Conservation (phyloP, 2,329 filamentous ascomycete species). For the Fusarium napiforme region DNA sequence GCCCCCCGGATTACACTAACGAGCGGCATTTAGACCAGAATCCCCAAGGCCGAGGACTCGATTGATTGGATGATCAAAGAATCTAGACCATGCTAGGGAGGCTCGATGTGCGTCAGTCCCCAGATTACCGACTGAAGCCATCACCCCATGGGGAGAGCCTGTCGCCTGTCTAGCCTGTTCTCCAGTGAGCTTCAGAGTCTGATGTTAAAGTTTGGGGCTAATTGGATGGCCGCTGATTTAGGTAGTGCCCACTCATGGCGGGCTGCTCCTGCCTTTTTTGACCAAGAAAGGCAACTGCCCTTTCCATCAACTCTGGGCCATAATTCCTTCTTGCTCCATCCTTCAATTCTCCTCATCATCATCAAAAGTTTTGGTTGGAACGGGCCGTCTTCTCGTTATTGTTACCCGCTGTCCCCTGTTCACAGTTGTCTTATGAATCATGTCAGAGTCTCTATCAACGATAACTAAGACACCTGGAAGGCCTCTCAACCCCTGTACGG, state of each 20-base stretch:
- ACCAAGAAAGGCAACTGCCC: conserved; percentile 30
- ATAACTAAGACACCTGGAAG: conserved; percentile 10
- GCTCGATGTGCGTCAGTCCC: conserved; percentile 1
- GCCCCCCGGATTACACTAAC: conserved; percentile 1
- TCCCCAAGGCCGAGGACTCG: not conserved
- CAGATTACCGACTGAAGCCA: conserved; percentile 22
- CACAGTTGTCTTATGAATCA: conserved; percentile 11
- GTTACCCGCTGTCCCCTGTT: conserved; percentile 5
- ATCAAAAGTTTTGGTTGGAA: conserved; percentile 1
- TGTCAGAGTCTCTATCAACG: conserved; percentile 32
- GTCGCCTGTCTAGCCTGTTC: not conserved
- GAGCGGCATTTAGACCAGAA: not conserved
- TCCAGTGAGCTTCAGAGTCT: conserved; percentile 2
- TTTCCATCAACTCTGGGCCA: not conserved
- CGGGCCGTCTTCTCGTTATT: not conserved
- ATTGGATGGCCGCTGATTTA: not conserved
- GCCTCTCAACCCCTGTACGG: conserved; percentile 39
- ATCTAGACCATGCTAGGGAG: conserved; percentile 21
- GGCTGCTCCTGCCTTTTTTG: conserved; percentile 14
- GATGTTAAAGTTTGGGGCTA: conserved; percentile 9
- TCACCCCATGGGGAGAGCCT: conserved; percentile 22
- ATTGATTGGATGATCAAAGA: conserved; percentile 21
- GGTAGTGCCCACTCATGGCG: not conserved
- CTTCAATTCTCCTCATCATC: conserved; percentile 5
- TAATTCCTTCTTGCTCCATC: conserved; percentile 1